phyloP scores from a whole-genome alignment of 2,329 filamentous ascomycete species.

The Achaetomium macrosporum region DNA sequence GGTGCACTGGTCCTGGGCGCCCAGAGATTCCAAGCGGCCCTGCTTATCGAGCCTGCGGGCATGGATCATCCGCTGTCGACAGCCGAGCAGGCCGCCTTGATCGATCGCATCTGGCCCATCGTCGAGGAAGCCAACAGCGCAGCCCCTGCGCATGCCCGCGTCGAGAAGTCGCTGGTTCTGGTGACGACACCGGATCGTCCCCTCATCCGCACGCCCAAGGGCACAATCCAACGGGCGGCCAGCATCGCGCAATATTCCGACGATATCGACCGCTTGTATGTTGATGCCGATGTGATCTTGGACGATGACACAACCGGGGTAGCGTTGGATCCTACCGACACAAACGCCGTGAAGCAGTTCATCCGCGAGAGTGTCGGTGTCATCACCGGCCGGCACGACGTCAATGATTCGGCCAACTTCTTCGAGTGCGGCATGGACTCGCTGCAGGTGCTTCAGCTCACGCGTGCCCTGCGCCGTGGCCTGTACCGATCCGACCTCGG shows the following conservation, averaged over 20 bases:
- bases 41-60: background rate
- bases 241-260: background rate
- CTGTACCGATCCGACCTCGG: background rate
- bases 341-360: background rate
- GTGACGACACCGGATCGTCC: background rate
- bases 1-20: background rate
- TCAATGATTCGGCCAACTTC: background rate
- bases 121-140: background rate
- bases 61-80: background rate
- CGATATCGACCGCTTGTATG: background rate
- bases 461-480: background rate
- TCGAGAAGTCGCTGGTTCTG: background rate
- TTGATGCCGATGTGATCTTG: background rate
- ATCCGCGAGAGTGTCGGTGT: background rate
- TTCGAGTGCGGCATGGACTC: background rate
- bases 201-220: background rate
- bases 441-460: background rate
- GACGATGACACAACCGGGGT: background rate
- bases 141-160: background rate
- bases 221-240: background rate
- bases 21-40: background rate
- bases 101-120: background rate
- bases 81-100: background rate
- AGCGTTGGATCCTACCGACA: background rate
- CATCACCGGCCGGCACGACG: background rate